Percentiles rank a stretch among this genome's conserved stretches.
Evolutionary conservation across 495 filamentous ascomycete species (phyloP).

Genomic region (Penicillium egyptiacum): DNA sequence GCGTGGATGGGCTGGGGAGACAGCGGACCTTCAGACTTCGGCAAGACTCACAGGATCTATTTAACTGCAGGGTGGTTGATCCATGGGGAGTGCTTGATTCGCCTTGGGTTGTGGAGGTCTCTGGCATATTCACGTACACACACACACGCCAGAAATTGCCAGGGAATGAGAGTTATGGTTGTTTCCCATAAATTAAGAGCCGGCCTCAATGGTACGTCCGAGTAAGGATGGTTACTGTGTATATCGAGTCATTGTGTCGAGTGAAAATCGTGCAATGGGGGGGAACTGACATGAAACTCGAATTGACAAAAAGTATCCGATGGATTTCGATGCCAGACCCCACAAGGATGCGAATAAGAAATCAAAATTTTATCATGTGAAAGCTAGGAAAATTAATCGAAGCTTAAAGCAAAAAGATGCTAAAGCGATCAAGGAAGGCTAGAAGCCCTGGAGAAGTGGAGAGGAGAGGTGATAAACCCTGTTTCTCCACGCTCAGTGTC

Average conservation of each 20-base stretch:
- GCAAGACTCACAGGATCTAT: conserved; percentile 82
- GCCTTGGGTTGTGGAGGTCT: conserved; percentile 34
- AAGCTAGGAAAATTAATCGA: not conserved
- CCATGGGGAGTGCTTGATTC: conserved; percentile 22
- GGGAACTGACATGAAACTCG: not conserved
- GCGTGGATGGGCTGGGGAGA: conserved; percentile 62
- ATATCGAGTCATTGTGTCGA: conserved; percentile 10
- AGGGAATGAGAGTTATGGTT: not conserved
- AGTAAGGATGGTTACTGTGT: conserved; percentile 11
- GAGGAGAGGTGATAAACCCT: not conserved
- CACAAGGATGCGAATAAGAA: not conserved
- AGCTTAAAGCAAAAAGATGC: not conserved
- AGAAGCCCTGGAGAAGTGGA: not conserved
- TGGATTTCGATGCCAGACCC: not conserved
- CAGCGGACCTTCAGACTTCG: conserved; percentile 82
- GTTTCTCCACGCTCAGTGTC: not conserved
- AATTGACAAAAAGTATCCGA: not conserved
- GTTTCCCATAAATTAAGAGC: not conserved
- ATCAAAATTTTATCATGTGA: not conserved
- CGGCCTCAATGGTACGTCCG: conserved; percentile 5
- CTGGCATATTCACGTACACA: conserved; percentile 32
- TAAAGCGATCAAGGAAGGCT: not conserved
- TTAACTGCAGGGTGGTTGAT: conserved; percentile 41
- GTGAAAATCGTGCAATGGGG: not conserved
- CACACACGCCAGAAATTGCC: not conserved